These are phyloP conservation scores for Ascoidea asiatica DNA, from an alignment of 805 yeast genomes.

Conservation along the genomic window DNA sequence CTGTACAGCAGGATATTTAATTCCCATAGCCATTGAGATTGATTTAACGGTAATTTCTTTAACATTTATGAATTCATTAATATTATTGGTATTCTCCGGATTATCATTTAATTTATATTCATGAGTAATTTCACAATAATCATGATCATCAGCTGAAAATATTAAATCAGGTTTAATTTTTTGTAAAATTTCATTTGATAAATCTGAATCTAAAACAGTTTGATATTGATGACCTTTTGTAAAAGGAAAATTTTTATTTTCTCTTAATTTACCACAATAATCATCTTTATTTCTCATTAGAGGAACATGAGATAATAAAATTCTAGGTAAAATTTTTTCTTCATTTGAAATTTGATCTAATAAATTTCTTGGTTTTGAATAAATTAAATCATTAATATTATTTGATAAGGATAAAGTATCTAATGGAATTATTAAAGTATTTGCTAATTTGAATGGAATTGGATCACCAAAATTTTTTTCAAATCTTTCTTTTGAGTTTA, in stretches of 20 bases:
- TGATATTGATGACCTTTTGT: slow-evolving; percentile 76
- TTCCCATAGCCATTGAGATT: slow-evolving; percentile 88
- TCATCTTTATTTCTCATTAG: slow-evolving; percentile 52
- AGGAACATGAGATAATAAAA: slow-evolving; percentile 82
- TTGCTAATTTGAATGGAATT: slow-evolving; percentile 40
- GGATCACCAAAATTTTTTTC: slow-evolving; percentile 56
- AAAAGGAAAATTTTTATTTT: slow-evolving; percentile 57
- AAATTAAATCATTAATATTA: slow-evolving; percentile 25
- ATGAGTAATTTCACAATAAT: slow-evolving; percentile 75
- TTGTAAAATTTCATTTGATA: slow-evolving; percentile 45
- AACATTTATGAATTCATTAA: slow-evolving; percentile 18
- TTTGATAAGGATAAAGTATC: slow-evolving; percentile 74
- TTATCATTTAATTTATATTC: slow-evolving; percentile 10
- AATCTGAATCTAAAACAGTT: slow-evolving; percentile 59
- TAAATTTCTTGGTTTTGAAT: slow-evolving; percentile 34
- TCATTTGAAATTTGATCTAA: slow-evolving; percentile 21
- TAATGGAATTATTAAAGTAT: slow-evolving; percentile 50
- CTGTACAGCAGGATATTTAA: slow-evolving; percentile 76
- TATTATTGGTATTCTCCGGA: slow-evolving; percentile 4
- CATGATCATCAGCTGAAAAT: slow-evolving; percentile 95
- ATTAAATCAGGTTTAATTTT: slow-evolving; percentile 51
- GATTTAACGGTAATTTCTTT: slow-evolving; percentile 84
- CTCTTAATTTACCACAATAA: slow-evolving; percentile 68
- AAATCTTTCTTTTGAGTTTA: slow-evolving; percentile 48
- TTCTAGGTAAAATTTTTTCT: slow-evolving; percentile 33